A percentile compares a stretch with the other conserved stretches of the same genome.
Conservation (phyloP, 495 filamentous ascomycete species). For the Lentithecium fluviatile region DNA sequence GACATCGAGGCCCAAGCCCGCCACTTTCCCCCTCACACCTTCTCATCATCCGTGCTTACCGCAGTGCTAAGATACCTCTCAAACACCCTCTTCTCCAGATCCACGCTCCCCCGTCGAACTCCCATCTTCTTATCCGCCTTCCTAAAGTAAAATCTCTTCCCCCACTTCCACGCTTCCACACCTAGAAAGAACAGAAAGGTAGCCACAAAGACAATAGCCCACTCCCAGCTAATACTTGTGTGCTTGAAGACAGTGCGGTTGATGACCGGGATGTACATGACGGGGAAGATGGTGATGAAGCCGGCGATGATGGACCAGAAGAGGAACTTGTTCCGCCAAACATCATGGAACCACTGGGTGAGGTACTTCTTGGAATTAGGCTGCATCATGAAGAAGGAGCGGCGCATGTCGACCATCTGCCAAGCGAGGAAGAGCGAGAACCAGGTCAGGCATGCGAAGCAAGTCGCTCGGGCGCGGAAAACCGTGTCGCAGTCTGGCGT, state of each 20-base stretch:
- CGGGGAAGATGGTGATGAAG: constrained; percentile 65
- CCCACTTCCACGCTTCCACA: constrained; percentile 66
- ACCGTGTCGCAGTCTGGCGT: constrained; percentile 58
- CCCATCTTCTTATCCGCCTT: constrained; percentile 19
- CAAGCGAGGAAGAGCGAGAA: constrained; percentile 65
- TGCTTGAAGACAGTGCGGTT: constrained; percentile 75
- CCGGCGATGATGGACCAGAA: constrained; percentile 72
- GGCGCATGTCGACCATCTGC: constrained; percentile 41
- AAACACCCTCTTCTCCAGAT: constrained; percentile 37
- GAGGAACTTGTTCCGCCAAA: constrained; percentile 70
- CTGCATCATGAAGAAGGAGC: constrained; percentile 53
- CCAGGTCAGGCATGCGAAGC: constrained; percentile 75
- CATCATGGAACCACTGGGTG: constrained; percentile 51
- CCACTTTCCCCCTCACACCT: not conserved
- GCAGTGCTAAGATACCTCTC: constrained; percentile 26
- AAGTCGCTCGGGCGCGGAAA: constrained; percentile 73
- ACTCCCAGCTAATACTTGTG: constrained; percentile 70
- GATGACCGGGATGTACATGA: constrained; percentile 69
- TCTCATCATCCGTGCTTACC: constrained; percentile 27
- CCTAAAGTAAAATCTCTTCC: constrained; percentile 52
- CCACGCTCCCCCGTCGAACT: constrained; percentile 7
- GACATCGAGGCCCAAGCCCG: not conserved
- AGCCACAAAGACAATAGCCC: constrained; percentile 61
- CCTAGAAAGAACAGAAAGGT: constrained; percentile 58
- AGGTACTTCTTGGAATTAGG: constrained; percentile 53